These are phyloP conservation scores for Dictyophora rubrovolvata DNA, from an alignment of 768 basidiomycete genomes.

Conservation along the genomic window DNA sequence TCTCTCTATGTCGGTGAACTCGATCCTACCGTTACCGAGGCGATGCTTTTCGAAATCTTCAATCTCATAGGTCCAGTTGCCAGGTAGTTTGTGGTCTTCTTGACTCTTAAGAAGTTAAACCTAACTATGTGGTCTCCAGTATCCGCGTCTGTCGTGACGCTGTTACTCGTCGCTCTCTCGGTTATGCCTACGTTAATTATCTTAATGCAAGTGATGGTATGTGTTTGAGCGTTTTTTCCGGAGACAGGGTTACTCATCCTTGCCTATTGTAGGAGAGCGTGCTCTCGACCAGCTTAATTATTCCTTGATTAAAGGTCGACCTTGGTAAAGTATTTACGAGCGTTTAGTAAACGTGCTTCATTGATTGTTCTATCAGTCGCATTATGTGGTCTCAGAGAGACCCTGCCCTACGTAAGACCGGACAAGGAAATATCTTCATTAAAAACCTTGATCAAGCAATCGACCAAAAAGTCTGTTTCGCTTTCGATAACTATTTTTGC, in stretches of 20 bases:
- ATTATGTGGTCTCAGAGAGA: constrained; percentile 99
- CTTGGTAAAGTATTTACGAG: constrained; percentile 49
- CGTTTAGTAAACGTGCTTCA: neutral
- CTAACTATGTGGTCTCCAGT: constrained; percentile 28
- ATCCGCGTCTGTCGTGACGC: constrained; percentile 99
- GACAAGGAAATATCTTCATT: constrained; percentile 99
- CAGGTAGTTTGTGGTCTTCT: constrained; percentile 43
- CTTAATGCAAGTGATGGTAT: constrained; percentile 87
- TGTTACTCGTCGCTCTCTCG: constrained; percentile 97
- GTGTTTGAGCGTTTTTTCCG: constrained; percentile 16
- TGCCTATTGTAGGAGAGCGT: constrained; percentile 62
- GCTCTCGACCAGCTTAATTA: constrained; percentile 99
- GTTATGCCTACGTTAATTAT: constrained; percentile 99
- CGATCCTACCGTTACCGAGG: constrained; percentile 95
- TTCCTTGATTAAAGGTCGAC: constrained; percentile 94
- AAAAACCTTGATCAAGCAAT: constrained; percentile 97
- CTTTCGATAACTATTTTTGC: neutral
- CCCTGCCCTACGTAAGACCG: constrained; percentile 97
- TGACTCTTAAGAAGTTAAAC: neutral
- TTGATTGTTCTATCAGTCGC: constrained; percentile 43
- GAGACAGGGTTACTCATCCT: constrained; percentile 10
- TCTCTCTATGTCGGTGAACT: constrained; percentile 99
- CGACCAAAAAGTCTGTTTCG: constrained; percentile 76
- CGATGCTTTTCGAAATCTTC: constrained; percentile 99
- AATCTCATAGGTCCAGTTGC: constrained; percentile 99